phyloP scores from a whole-genome alignment of 2,329 filamentous ascomycete genomes.

The Chrysoporthe cubensis region DNA sequence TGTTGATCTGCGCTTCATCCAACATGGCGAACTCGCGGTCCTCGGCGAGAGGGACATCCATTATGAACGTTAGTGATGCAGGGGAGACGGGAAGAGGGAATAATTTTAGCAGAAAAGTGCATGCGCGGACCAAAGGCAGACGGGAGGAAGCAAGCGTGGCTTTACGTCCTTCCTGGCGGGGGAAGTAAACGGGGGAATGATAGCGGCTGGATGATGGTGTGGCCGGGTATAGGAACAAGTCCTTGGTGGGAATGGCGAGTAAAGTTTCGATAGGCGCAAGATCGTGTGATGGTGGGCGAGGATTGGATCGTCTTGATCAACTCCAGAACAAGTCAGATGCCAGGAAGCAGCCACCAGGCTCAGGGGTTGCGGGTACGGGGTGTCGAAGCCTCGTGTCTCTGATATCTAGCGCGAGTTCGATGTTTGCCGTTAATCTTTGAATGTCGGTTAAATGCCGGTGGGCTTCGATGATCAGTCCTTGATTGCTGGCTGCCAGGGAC shows the following conservation, averaged over 20 bases:
- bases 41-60: slow-evolving; percentile 29
- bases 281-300: slow-evolving; percentile 3
- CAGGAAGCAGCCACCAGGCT: background rate
- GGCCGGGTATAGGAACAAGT: slow-evolving; percentile 8
- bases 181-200: background rate
- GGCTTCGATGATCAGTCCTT: slow-evolving; percentile 2
- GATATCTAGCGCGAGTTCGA: slow-evolving; percentile 10
- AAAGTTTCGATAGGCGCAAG: slow-evolving; percentile 4
- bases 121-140: background rate
- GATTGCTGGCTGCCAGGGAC: slow-evolving; percentile 16
- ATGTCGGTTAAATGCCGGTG: background rate
- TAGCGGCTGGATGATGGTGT: slow-evolving; percentile 14
- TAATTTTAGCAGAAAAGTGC: background rate
- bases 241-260: slow-evolving; percentile 3
- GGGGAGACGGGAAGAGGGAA: background rate
- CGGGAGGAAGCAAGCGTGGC: slow-evolving; percentile 16
- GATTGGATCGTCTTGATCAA: slow-evolving; percentile 1
- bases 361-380: slow-evolving; percentile 18
- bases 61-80: slow-evolving; percentile 3
- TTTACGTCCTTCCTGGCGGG: slow-evolving; percentile 10
- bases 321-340: background rate
- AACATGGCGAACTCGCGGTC: slow-evolving; percentile 30
- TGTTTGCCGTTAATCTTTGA: slow-evolving; percentile 5
- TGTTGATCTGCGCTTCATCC: slow-evolving; percentile 40
- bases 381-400: slow-evolving; percentile 20